These are phyloP conservation scores for Anacardium occidentale DNA, from an alignment of 345 rosid species.

Conservation along the genomic window DNA sequence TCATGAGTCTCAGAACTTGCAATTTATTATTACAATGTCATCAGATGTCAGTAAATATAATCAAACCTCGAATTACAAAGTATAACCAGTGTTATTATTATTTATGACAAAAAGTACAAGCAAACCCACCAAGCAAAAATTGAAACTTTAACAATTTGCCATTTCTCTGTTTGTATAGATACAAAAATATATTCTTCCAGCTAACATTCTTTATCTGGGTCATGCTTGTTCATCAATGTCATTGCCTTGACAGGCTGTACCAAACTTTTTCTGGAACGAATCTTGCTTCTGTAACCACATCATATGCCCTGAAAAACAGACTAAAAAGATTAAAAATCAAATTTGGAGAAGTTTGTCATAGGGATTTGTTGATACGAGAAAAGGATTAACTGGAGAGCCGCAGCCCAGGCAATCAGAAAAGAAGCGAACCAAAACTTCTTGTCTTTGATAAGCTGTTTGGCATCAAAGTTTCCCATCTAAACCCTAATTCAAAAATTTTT, in stretches of 20 bases:
- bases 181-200: neutral
- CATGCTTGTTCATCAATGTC: conserved; percentile 25
- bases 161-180: neutral
- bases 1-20: neutral
- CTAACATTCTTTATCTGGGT: conserved; percentile 3
- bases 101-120: neutral
- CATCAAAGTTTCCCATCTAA: conserved; percentile 51
- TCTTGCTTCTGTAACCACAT: conserved; percentile 93
- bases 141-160: neutral
- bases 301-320: conserved; percentile 57
- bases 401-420: conserved; percentile 77
- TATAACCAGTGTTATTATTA: neutral
- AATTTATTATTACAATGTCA: neutral
- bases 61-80: neutral
- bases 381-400: conserved; percentile 73
- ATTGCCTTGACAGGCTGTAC: conserved; percentile 24
- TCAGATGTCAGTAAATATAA: neutral
- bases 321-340: neutral
- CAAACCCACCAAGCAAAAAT: neutral
- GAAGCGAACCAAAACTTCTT: conserved; percentile 88
- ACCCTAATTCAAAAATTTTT: conserved; percentile 26
- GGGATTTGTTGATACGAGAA: neutral
- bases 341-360: neutral
- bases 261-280: conserved; percentile 71
- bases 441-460: conserved; percentile 62